Conservation (phyloP, 2,329 filamentous ascomycete genomes). For the Dryadomyces quercus-mongolicae region DNA sequence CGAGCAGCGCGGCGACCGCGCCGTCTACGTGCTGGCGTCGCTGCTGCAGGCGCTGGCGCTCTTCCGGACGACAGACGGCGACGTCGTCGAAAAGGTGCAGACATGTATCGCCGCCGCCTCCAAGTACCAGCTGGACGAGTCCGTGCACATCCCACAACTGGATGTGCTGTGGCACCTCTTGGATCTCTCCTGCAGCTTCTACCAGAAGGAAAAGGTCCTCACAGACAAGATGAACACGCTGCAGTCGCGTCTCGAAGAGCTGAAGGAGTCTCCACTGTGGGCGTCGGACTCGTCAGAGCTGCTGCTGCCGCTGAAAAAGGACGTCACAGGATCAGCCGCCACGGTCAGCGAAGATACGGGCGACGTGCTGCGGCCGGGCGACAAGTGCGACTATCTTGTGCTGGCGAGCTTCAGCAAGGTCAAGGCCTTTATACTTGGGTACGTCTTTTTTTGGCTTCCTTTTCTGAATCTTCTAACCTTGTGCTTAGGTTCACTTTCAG, state of each 20-base stretch:
- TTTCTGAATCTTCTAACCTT: slow-evolving; percentile 9
- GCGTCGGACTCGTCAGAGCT: slow-evolving; percentile 34
- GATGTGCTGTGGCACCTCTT: slow-evolving; percentile 53
- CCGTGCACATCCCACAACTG: slow-evolving; percentile 53
- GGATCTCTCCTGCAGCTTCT: slow-evolving; percentile 58
- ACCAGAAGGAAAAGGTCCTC: slow-evolving; percentile 46
- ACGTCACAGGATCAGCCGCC: slow-evolving; percentile 27
- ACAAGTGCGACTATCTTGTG: slow-evolving; percentile 41
- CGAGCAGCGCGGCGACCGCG: slow-evolving; percentile 45
- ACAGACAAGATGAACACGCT: slow-evolving; percentile 48
- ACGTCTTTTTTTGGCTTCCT: slow-evolving; percentile 16
- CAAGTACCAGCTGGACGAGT: slow-evolving; percentile 55
- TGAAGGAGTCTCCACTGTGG: slow-evolving; percentile 32
- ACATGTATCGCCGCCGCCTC: slow-evolving; percentile 61
- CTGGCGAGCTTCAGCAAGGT: slow-evolving; percentile 49
- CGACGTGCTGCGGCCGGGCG: slow-evolving; percentile 37
- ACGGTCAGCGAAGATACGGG: slow-evolving; percentile 46
- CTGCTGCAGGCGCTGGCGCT: slow-evolving; percentile 59
- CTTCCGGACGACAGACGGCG: slow-evolving; percentile 49
- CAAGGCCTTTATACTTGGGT: slow-evolving; percentile 44
- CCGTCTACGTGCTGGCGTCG: slow-evolving; percentile 52
- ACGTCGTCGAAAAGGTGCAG: slow-evolving; percentile 59
- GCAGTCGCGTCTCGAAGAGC: slow-evolving; percentile 49
- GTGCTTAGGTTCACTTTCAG: slow-evolving; percentile 38
- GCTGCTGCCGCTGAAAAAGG: slow-evolving; percentile 42